A percentile compares a stretch with the other conserved stretches of the same genome.
Evolutionary conservation across 1,139 yeast species (phyloP).

Genomic region (Eremothecium cymbalariae): DNA sequence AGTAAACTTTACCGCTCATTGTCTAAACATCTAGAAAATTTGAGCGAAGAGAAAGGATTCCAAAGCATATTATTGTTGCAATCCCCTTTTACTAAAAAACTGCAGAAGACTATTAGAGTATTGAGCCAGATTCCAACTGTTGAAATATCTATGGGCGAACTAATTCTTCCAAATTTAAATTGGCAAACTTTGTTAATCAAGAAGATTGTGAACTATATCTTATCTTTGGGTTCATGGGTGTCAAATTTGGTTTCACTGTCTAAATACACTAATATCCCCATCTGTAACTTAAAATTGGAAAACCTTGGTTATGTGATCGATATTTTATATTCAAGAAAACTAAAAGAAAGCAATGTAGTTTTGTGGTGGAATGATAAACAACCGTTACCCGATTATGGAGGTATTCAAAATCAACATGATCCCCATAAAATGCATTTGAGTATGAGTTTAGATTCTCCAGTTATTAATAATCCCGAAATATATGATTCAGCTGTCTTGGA

Average conservation of each 20-base stretch:
- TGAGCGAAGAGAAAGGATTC: constrained; percentile 62
- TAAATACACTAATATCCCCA: constrained; percentile 69
- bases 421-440: constrained; percentile 33
- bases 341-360: constrained; percentile 57
- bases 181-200: constrained; percentile 77
- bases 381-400: constrained; percentile 82
- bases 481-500: constrained; percentile 77
- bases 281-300: constrained; percentile 74
- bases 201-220: constrained; percentile 59
- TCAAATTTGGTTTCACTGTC: constrained; percentile 59
- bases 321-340: constrained; percentile 73
- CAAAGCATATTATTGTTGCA: constrained; percentile 63
- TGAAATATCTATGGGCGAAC: constrained; percentile 47
- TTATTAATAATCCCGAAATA: constrained; percentile 69
- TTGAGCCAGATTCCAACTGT: constrained; percentile 58
- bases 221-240: constrained; percentile 71
- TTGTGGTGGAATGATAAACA: constrained; percentile 84
- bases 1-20: constrained; percentile 46
- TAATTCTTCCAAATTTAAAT: constrained; percentile 65
- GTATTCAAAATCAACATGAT: constrained; percentile 55
- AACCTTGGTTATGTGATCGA: constrained; percentile 77
- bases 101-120: constrained; percentile 39
- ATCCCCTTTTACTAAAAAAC: constrained; percentile 51
- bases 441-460: constrained; percentile 63
- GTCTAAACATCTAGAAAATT: constrained; percentile 45